Evolutionary conservation across 2,329 filamentous ascomycete species (phyloP), one percentile per base, ranked within the genome.

Genomic region (Davidsoniella eucalypti): DNA sequence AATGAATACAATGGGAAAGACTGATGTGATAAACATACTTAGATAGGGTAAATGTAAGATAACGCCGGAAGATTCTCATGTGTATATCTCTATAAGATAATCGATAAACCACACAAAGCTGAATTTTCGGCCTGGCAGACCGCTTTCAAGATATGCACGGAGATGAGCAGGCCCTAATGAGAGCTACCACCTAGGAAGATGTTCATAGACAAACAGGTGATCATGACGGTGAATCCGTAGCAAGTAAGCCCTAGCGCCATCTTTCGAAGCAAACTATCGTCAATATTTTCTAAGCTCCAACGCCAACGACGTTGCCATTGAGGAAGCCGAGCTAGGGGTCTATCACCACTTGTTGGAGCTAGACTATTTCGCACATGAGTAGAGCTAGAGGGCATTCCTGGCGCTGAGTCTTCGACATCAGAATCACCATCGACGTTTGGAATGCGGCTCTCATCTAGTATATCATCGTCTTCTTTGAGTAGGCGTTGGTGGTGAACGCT

Each of bases 211-310:
- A 98, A 66, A 61, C 88, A 96, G 44, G 90, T 80, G 25, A 85
- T 67, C 92, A 98, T 96, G 49, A 98, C 87, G 45, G 84, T 66
- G 7, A 86, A 57, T 17, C 92, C 92, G 61, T 98, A 98, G 7
- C 87, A 70, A 6, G 84, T 82, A 53, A 98, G 68, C 0, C 69
- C 81, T 44, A 95, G 68, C 49, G 87, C 81, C 55, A 86, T 64
- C 59, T 78, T 82, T 52, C 92, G 73, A 50, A 96, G 63, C 71
- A 72, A 52, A 57, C 73, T 61, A 64, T 78, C 67, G 67, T 77
- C 78, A 64, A 88, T 57, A 67, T 80, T 68, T 66, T 81, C 67
- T 55, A 79, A 61, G 58, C 75, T 69, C 75, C 75, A 73, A 55
- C 74, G 66, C 72, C 70, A 71, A 68, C 69, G 70, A 64, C 70